phyloP scores from a whole-genome alignment of 176 grass and related monocot species.

The Triticum dicoccoides region DNA sequence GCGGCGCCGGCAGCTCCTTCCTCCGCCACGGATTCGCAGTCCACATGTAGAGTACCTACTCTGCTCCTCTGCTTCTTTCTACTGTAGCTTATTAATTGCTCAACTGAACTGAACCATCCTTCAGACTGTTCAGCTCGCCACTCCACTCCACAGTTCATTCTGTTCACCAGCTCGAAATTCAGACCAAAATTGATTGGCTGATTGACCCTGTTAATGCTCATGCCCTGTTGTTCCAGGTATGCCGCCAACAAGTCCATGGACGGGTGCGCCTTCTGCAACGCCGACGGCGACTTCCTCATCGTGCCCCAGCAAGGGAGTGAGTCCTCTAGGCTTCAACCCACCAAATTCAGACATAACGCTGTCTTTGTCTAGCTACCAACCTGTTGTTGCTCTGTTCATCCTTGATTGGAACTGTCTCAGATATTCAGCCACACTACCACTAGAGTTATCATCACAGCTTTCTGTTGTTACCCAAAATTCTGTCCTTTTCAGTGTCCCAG shows the following conservation, averaged over 20 bases:
- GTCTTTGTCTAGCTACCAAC: no score
- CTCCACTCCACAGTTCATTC: not conserved
- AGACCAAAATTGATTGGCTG: not conserved
- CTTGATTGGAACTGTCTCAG: not conserved
- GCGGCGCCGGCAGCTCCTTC: conserved; percentile 83
- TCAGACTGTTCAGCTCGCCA: not conserved
- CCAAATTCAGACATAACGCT: not conserved
- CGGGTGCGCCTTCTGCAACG: conserved; percentile 85
- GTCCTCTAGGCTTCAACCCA: not conserved
- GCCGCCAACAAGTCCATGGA: conserved; percentile 92
- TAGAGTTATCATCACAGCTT: not conserved
- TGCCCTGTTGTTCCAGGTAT: conserved; percentile 43
- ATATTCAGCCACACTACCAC: not conserved
- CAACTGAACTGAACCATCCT: not conserved
- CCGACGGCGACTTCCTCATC: conserved; percentile 89
- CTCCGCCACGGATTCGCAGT: conserved; percentile 83
- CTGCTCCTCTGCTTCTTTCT: no score
- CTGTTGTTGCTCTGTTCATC: not conserved
- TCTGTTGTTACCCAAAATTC: not conserved
- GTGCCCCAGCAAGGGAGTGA: conserved; percentile 87
- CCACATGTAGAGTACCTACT: conserved; percentile 42
- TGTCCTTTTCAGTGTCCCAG: not conserved
- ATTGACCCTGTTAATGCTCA: not conserved
- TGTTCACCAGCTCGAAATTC: no score
- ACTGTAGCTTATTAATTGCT: no score